Conservation (phyloP, 2,329 filamentous ascomycete genomes). For the Colletotrichum tropicale region DNA sequence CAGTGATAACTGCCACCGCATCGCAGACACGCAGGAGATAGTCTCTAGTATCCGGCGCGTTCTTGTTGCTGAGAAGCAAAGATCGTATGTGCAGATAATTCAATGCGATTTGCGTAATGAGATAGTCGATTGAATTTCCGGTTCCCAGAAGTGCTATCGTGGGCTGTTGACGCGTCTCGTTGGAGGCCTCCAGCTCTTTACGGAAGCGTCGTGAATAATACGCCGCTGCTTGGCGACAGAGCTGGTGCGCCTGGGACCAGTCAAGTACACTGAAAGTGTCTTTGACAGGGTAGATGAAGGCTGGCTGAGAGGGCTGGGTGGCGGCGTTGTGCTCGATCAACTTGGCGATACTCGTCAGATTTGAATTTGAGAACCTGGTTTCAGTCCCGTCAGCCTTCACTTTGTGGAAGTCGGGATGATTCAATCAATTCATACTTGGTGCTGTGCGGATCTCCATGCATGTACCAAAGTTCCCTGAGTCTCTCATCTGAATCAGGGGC, state of each 20-base stretch:
- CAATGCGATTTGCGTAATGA: not conserved
- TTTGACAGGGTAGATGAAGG: not conserved
- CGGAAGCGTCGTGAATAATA: not conserved
- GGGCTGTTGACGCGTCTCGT: not conserved
- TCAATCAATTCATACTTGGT: not conserved
- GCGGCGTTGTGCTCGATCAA: slow-evolving; percentile 1
- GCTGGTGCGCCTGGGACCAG: not conserved
- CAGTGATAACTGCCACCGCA: not conserved
- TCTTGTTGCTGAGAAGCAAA: slow-evolving; percentile 11
- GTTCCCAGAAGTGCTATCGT: slow-evolving; percentile 1
- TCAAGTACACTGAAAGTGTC: not conserved
- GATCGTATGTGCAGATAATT: not conserved
- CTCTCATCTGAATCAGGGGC: not conserved
- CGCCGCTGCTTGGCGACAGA: not conserved
- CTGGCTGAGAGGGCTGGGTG: not conserved
- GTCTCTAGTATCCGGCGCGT: not conserved
- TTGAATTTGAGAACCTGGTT: not conserved
- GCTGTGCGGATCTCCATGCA: slow-evolving; percentile 9
- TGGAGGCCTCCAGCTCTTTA: not conserved
- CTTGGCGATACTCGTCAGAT: not conserved
- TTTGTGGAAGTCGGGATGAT: not conserved
- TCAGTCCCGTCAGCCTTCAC: not conserved
- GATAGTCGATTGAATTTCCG: not conserved
- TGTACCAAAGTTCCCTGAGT: not conserved
- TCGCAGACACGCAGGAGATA: not conserved